These are phyloP conservation scores for Tylopilus orsonianus DNA, from an alignment of 1,284 basidiomycete genomes.

Conservation along the genomic window DNA sequence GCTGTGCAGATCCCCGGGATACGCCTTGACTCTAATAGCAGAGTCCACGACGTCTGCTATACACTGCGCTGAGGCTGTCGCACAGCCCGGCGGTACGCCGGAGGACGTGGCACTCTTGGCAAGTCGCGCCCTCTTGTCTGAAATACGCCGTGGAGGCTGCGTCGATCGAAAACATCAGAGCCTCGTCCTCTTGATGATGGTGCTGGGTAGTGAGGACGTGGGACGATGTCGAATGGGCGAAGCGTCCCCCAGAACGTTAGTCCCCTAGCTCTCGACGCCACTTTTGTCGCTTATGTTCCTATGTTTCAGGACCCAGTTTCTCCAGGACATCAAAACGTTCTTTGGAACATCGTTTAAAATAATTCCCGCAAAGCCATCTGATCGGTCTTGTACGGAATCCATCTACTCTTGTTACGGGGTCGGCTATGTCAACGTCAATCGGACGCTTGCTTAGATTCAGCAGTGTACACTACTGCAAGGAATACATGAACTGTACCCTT, in stretches of 20 bases:
- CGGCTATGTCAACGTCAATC: constrained; percentile 76
- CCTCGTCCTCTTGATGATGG: constrained; percentile 89
- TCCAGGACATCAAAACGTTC: constrained; percentile 80
- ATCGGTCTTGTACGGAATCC: constrained; percentile 52
- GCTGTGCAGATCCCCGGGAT: constrained; percentile 83
- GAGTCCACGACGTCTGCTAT: constrained; percentile 92
- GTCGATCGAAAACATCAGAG: constrained; percentile 90
- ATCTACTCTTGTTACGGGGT: constrained; percentile 78
- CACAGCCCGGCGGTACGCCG: constrained; percentile 76
- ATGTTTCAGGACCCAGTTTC: constrained; percentile 75
- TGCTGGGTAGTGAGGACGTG: constrained; percentile 94
- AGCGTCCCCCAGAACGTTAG: constrained; percentile 80
- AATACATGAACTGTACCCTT: not conserved
- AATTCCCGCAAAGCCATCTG: constrained; percentile 47
- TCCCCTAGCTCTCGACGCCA: constrained; percentile 19
- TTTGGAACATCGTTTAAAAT: constrained; percentile 76
- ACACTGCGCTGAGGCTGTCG: constrained; percentile 85
- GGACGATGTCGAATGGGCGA: constrained; percentile 85
- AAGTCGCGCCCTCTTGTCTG: constrained; percentile 73
- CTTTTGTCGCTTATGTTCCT: constrained; percentile 13
- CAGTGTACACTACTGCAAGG: not conserved
- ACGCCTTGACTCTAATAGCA: constrained; percentile 86
- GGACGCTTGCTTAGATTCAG: constrained; percentile 66
- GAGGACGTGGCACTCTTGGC: constrained; percentile 90
- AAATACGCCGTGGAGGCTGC: constrained; percentile 85